Conservation (phyloP, 371 early-diverging fungal genomes). For the Mortierella sp. region DNA sequence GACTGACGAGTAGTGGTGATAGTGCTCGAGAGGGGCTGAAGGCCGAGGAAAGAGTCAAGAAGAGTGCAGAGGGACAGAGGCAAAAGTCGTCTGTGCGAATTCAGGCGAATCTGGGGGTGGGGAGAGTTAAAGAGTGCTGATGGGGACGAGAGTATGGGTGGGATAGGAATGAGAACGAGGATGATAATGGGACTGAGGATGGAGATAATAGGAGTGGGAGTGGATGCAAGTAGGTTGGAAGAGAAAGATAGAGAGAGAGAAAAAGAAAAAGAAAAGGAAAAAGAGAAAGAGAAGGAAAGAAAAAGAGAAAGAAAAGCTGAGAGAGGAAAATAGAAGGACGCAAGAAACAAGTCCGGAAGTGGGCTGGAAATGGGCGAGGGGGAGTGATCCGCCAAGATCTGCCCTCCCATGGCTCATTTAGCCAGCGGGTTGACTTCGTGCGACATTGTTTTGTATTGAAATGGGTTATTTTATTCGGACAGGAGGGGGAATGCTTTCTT, state of each 20-base stretch:
- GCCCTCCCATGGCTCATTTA: not conserved
- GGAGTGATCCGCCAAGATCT: not conserved
- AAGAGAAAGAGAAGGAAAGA: not conserved
- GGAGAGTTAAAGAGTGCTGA: not conserved
- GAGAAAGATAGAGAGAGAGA: not conserved
- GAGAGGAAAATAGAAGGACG: not conserved
- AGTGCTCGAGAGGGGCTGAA: no score
- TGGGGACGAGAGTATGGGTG: not conserved
- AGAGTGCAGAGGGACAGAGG: no score
- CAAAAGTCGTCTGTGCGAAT: no score
- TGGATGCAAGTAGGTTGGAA: not conserved
- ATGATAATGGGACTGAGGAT: not conserved
- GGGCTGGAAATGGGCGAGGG: no score
- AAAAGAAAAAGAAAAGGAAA: not conserved
- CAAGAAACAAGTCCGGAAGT: constrained; percentile 1
- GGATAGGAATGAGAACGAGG: not conserved
- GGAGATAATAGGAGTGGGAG: not conserved
- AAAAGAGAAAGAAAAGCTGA: not conserved
- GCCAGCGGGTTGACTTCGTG: no score
- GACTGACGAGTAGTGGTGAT: no score
- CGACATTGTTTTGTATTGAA: no score
- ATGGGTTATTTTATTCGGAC: no score
- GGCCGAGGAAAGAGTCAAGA: no score
- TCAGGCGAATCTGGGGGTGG: no score
- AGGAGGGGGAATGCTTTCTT: no score